Conservation (phyloP, 2,329 filamentous ascomycete species). For the Aspergillus sp. region DNA sequence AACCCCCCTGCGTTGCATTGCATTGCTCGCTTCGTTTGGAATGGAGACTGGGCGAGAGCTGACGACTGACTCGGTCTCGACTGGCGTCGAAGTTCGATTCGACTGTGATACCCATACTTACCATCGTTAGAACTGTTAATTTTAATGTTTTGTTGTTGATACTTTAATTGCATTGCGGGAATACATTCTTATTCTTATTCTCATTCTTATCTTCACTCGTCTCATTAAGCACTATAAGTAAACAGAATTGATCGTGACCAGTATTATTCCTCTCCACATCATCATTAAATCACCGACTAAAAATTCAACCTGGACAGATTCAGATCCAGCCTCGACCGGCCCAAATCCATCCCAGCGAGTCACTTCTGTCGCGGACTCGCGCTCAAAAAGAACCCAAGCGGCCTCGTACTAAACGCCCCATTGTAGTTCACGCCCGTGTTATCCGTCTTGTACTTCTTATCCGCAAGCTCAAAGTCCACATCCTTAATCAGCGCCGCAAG, state of each 20-base stretch:
- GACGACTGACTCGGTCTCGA: no score
- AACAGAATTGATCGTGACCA: neutral
- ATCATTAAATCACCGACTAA: no score
- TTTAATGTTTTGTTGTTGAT: no score
- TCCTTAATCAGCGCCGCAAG: slow-evolving; percentile 66
- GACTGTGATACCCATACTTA: no score
- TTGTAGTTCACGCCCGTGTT: slow-evolving; percentile 36
- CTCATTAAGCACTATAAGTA: no score
- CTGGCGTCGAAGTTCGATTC: no score
- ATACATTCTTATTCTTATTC: no score
- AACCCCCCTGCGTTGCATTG: neutral
- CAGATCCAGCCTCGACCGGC: neutral
- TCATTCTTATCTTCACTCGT: no score
- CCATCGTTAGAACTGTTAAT: no score
- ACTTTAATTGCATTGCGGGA: no score
- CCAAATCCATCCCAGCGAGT: neutral
- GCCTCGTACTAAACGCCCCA: slow-evolving; percentile 56
- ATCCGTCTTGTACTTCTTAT: slow-evolving; percentile 48
- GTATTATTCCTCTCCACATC: no score
- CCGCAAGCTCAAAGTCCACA: slow-evolving; percentile 64
- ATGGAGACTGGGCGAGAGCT: no score
- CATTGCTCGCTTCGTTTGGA: neutral
- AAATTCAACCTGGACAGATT: neutral
- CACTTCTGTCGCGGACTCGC: slow-evolving; percentile 1
- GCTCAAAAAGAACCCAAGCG: slow-evolving; percentile 42